Percentiles rank a stretch among this genome's conserved stretches.
Conservation (phyloP, 305 asterid species). For the Fraxinus paxiana region DNA sequence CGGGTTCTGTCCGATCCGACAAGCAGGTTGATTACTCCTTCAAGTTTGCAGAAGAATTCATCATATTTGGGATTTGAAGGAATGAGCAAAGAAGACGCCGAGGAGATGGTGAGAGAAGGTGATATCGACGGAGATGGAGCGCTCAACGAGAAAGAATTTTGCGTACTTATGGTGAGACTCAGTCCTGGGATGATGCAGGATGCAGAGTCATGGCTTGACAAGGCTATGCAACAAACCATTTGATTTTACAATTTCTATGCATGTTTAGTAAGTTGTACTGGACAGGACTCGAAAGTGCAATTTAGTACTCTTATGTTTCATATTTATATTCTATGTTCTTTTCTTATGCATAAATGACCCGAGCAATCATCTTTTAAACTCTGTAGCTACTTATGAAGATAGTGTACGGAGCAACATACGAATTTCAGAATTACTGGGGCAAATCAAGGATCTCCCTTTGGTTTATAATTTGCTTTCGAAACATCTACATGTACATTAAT, state of each 20-base stretch:
- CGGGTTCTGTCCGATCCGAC: constrained; percentile 48
- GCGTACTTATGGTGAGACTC: constrained; percentile 74
- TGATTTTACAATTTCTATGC: neutral
- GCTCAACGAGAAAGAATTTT: constrained; percentile 52
- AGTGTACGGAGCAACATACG: neutral
- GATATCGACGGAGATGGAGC: constrained; percentile 70
- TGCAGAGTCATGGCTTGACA: constrained; percentile 68
- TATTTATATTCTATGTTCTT: neutral
- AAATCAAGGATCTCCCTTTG: neutral
- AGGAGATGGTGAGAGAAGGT: constrained; percentile 70
- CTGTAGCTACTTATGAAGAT: neutral
- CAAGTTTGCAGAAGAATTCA: constrained; percentile 46
- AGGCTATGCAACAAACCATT: constrained; percentile 37
- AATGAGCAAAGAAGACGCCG: constrained; percentile 57
- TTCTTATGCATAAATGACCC: neutral
- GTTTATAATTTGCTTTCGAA: neutral
- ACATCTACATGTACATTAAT: neutral
- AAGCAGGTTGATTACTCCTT: constrained; percentile 51
- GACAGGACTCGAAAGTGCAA: neutral
- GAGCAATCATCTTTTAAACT: neutral
- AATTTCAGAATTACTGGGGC: neutral
- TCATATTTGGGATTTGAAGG: constrained; percentile 52
- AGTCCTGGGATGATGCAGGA: constrained; percentile 80
- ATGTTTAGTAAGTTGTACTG: neutral
- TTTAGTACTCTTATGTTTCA: neutral